Evolutionary conservation across 441 rosid genomes (phyloP).

Genomic region (Jatropha multifida): DNA sequence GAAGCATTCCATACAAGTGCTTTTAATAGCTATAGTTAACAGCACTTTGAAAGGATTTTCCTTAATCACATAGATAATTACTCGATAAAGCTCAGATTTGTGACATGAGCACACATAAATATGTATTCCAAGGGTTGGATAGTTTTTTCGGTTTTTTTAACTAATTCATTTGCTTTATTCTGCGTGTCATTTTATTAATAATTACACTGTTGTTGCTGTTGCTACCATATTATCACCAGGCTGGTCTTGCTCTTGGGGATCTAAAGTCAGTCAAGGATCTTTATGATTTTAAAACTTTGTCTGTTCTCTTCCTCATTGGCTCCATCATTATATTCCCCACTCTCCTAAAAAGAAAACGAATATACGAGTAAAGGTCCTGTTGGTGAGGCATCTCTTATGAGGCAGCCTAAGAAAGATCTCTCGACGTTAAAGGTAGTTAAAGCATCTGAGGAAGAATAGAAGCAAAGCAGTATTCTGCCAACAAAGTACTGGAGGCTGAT

Average conservation of each 20-base stretch:
- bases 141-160: neutral
- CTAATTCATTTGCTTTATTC: neutral
- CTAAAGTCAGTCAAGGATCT: slow-evolving; percentile 87
- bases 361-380: slow-evolving; percentile 49
- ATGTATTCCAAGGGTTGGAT: neutral
- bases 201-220: slow-evolving; percentile 12
- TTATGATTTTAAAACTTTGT: slow-evolving; percentile 86
- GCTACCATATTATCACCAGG: slow-evolving; percentile 40
- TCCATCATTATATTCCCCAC: slow-evolving; percentile 77
- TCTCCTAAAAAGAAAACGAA: slow-evolving; percentile 80
- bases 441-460: slow-evolving; percentile 13
- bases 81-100: too few relatives aligned
- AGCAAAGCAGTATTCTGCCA: neutral
- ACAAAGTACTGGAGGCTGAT: slow-evolving; percentile 17
- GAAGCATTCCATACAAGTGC: neutral
- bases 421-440: slow-evolving; percentile 14
- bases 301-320: slow-evolving; percentile 83
- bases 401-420: slow-evolving; percentile 15
- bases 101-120: neutral
- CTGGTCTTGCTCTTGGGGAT: slow-evolving; percentile 96
- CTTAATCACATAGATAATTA: neutral
- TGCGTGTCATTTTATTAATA: neutral
- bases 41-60: neutral
- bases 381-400: slow-evolving; percentile 11
- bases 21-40: neutral